Base-by-base conservation (phyloP, 768 basidiomycete species). In the Amanita rimosa region DNA sequence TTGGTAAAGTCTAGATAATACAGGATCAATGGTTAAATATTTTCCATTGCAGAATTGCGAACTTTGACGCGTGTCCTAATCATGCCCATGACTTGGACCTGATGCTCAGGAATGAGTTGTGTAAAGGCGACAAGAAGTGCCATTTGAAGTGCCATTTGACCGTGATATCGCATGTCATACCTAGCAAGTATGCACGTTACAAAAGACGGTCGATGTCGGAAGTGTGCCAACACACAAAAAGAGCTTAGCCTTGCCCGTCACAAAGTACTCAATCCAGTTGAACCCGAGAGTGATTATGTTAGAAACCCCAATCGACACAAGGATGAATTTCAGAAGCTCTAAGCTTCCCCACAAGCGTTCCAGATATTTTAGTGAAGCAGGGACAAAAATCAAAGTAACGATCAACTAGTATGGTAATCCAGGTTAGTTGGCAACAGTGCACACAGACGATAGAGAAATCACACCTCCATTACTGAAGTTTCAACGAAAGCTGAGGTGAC, bases 71-170 rank as follows among this genome's bases (percentile, higher is more conserved):
- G 79, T 41, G 85, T 75, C 64, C 81, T 89, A 54, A 91, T 59
- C 40, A 90, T 66, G 29, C 93, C 92, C 51, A 98, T 72, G 14
- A 98, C 60, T 63, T 98, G 96, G 11, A 99, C 83, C 65, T 98
- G 95, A 59, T 99, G 94, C 65, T 99, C 96, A 27, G 95, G 95
- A 56, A 98, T 98, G 48, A 96, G 66, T 64, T 99, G 96, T 3
- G 94, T 98, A 67, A 97, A 97, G 5, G 94, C 95, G 48, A 99
- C 96, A 31, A 99, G 71, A 53, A 94, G 71, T 2, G 83, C 85
- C 44, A 83, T 83, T 58, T 96, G 90, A 16, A 99, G 71, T 4
- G 90, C 86, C 76, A 87, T 91, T 65, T 93, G 85, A 37, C 96
- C 96, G 58, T 88, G 91, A 61, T 95, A 96, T 39, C 77, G 72